Base-by-base conservation (phyloP, 179 eudicot genomes). In the Vitellaria paradoxa region DNA sequence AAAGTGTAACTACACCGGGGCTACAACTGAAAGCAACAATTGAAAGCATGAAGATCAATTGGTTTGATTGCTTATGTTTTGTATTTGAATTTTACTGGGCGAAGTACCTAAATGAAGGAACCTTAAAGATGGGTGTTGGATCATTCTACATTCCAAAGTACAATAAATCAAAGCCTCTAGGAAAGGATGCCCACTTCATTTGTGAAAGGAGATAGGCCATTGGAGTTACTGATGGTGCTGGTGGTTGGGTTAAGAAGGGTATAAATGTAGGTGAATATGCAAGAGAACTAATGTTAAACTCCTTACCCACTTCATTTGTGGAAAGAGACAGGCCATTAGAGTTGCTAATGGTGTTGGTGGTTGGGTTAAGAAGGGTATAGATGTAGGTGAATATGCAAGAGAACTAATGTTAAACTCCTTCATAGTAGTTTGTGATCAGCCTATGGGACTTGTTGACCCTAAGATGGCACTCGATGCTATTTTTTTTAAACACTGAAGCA, bases 311-410 rank as follows among this genome's bases (percentile, higher is more conserved):
- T 81, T 76, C 66, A 76, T 81, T 3, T 81, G 73, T 55, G 53
- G 13, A 13, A 69, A 76, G 55, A 71, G 26, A 21, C 81, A 77
- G 9, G 77, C 64, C 2, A 61, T 85, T 13, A 83, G 83, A 0
- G 78, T 85, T 0, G 83, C 85, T 1, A 85, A 85, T 70, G 88
- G 88, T 52, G 84, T 85, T 42, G 88, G 88, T 0, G 84, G 85
- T 6, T 85, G 84, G 82, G 24, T 30, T 0, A 30, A 7, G 50
- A 46, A 40, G 24, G 88, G 88, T 0, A 60, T 82, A 3, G 88
- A 85, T 60, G 74, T 84, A 2, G 88, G 88, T 9, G 80, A 57
- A 20, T 85, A 80, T 61, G 85, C 88, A 0, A 60, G 88, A 13
- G 76, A 80, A 55, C 80, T 85, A 69, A 80, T 85, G 82, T 15